Base-by-base conservation (phyloP, 345 rosid species). In the Ceriops zippeliana region DNA sequence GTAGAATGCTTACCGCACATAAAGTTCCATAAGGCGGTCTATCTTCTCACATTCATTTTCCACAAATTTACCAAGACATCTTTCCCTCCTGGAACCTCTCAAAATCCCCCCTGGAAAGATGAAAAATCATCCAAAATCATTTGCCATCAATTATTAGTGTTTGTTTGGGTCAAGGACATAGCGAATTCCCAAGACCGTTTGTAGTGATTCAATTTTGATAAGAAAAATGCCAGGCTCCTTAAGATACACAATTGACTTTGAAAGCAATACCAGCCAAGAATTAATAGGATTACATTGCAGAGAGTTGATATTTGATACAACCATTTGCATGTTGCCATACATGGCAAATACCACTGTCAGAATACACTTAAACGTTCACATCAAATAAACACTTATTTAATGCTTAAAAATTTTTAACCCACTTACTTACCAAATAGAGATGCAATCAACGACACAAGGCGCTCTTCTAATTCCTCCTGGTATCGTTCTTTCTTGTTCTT, bases 41-140 rank as follows among this genome's bases (percentile, higher is more conserved):
- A 95, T 95, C 88, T 95, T 95, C 86, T 95, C 99, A 75, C 75
- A 91, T 69, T 95, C 99, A 67, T 79, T 95, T 81, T 95, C 99
- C 56, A 95, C 93, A 66, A 91, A 95, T 73, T 95, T 95, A 79
- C 96, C 84, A 61, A 95, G 78, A 78, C 91, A 73, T 69, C 99
- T 88, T 47, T 91, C 97, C 82, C 96, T 91, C 77, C 96, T 86
- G 46, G 96, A 81, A 52, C 97, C 99, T 83, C 99, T 85, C 66
- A 85, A 79, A 79, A 95, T 88, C 46, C 97, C 96, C 81, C 86
- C 99, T 95, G 78, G 42, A 70, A 69, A 56, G 63, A 42, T 15
- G 32, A 47, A 17, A 74, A 24, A 73, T 5, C 19, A 65, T 17
- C 69, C 62, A 38, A 63, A 30, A 72, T 46, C 15, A 53, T 28